These are phyloP conservation scores for Trichoderma citrinoviride DNA, from an alignment of 2,329 filamentous ascomycete species.

Conservation along the genomic window DNA sequence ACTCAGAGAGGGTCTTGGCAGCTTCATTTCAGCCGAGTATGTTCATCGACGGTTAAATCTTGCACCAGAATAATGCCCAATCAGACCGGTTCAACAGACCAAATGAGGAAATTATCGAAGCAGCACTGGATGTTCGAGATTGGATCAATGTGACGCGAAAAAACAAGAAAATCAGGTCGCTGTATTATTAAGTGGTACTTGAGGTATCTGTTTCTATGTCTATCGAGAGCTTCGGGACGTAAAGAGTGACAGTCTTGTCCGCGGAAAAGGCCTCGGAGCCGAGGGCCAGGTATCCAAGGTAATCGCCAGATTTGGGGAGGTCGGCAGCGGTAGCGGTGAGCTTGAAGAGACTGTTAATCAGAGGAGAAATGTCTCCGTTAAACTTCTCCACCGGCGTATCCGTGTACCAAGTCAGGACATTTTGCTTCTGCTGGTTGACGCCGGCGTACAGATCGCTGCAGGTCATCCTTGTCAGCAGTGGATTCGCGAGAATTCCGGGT, in stretches of 20 bases:
- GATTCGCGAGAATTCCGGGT: not conserved
- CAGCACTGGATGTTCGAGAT: not conserved
- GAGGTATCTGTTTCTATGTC: constrained; percentile 30
- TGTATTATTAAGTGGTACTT: constrained; percentile 14
- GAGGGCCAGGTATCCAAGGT: constrained; percentile 52
- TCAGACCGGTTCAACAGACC: not conserved
- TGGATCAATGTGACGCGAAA: not conserved
- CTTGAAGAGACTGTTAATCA: constrained; percentile 43
- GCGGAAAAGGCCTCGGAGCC: constrained; percentile 51
- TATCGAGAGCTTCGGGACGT: constrained; percentile 40
- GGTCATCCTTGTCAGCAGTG: not conserved
- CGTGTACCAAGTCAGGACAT: constrained; percentile 52
- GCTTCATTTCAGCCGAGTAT: constrained; percentile 3
- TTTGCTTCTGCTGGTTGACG: constrained; percentile 41
- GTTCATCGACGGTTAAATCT: constrained; percentile 6
- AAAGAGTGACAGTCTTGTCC: constrained; percentile 47
- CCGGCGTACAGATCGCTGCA: constrained; percentile 43
- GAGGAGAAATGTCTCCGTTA: constrained; percentile 45
- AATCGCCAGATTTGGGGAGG: constrained; percentile 35
- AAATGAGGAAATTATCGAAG: not conserved
- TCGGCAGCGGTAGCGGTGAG: constrained; percentile 32
- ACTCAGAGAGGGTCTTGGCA: not conserved
- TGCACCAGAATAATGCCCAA: not conserved
- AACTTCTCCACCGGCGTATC: constrained; percentile 39
- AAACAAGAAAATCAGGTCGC: constrained; percentile 1